Percentiles rank a stretch among this genome's conserved stretches.
These are phyloP conservation scores for Fraxinus velutina DNA, from an alignment of 305 asterid genomes.

Conservation along the genomic window DNA sequence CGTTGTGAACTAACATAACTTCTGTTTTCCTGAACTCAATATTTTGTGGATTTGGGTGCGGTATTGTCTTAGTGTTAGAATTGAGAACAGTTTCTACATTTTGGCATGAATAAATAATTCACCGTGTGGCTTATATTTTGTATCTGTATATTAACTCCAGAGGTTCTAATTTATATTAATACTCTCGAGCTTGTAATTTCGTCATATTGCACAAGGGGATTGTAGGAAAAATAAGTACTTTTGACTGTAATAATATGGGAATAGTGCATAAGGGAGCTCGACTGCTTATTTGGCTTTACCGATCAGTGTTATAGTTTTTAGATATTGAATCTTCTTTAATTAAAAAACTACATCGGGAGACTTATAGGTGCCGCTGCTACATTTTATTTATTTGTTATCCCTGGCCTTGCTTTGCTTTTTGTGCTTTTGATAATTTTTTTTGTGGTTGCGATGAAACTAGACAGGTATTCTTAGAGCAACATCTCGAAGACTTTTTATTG, in stretches of 20 bases:
- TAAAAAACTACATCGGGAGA: not conserved
- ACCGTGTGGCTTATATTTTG: not conserved
- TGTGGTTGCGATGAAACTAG: slow-evolving; percentile 50
- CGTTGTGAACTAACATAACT: not conserved
- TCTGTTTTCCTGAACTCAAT: not conserved
- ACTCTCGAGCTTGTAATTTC: not conserved
- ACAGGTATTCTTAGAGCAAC: slow-evolving; percentile 53
- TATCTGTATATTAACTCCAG: not conserved
- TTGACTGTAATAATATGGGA: not conserved
- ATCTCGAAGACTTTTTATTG: slow-evolving; percentile 37
- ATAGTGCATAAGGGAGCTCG: not conserved
- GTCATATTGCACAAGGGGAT: not conserved
- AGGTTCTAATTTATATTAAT: not conserved
- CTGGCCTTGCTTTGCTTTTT: not conserved
- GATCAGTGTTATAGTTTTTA: not conserved
- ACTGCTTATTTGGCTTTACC: not conserved
- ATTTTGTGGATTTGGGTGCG: not conserved
- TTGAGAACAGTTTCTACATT: not conserved
- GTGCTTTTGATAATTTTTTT: slow-evolving; percentile 21
- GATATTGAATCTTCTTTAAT: not conserved
- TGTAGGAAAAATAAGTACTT: not conserved
- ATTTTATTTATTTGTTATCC: not conserved
- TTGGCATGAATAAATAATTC: not conserved
- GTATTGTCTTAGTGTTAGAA: not conserved
- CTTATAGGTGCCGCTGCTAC: not conserved